Base-by-base conservation (phyloP, 495 filamentous ascomycete species). In the Podospora pseudopauciseta region DNA sequence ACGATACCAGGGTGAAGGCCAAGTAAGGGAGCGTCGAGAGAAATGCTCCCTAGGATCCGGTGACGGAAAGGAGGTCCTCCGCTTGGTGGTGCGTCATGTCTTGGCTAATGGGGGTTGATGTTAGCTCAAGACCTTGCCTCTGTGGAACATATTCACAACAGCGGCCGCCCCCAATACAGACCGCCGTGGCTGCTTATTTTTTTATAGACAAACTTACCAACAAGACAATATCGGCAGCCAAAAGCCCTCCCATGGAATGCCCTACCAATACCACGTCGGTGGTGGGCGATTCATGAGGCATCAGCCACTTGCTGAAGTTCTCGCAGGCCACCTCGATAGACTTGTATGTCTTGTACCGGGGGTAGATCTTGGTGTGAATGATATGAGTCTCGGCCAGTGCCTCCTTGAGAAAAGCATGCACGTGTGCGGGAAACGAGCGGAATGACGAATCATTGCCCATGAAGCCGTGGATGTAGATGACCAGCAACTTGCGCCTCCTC, bases 391-490 rank as follows among this genome's bases (percentile, higher is more conserved):
- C 88, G 55, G 79, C 78, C 61, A 97, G 75, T 0, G 87, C 83
- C 2, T 84, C 78, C n/a, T 88, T 88, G 39, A 97, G 80, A 26
- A 92, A 80, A 74, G 87, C 86, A 79, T 98, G 94, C 0, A 97
- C 85, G 78, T 98, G 93, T 5, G 89, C 89, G 1, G 94, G 94
- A 69, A 97, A 94, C 30, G 88, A 89, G 67, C 90, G 88, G 72
- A 98, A 98, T 69, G 90, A 94, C 18, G 89, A 89, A 78, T 96
- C 92, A 61, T 90, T 90, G 30, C 94, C 94, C 87, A 93, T 92
- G 80, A 97, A 97, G 57, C 94, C 94, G 80, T 97, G 93, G 72
- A 98, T 88, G 75, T 92, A 97, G 26, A 98, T 79, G 11, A 97
- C 71, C 1, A 98, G 82, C 15, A 98, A 18, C 32, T 16, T 63